Percentiles rank a stretch among this genome's conserved stretches.
phyloP scores from a whole-genome alignment of 352 stramenopile species.

The Globisporangium rhizosaccharum region DNA sequence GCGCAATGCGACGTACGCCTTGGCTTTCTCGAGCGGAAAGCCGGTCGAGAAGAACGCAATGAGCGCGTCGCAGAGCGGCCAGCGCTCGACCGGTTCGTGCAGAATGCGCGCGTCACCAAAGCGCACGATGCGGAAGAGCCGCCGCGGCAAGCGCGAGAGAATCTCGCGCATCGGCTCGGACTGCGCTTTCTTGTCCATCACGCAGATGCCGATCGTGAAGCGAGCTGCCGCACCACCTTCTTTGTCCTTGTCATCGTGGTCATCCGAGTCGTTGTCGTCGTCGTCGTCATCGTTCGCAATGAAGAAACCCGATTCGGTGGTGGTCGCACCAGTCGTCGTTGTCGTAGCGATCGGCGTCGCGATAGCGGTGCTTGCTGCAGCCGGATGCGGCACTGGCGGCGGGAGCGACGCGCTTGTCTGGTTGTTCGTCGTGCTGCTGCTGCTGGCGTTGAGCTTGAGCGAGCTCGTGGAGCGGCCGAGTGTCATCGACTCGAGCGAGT shows the following conservation, averaged over 20 bases:
- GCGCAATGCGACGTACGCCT: conserved; percentile 94
- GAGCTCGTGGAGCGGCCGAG: conserved; percentile 11
- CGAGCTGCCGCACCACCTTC: background rate
- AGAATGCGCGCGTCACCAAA: conserved; percentile 98
- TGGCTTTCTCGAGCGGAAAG: conserved; percentile 97
- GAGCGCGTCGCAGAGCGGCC: conserved; percentile 94
- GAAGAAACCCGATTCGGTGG: conserved; percentile 12
- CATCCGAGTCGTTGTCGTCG: conserved; percentile 7
- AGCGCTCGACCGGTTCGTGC: conserved; percentile 88
- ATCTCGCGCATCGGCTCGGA: conserved; percentile 97
- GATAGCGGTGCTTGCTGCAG: background rate
- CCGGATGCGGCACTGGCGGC: conserved; percentile 2
- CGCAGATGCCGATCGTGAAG: conserved; percentile 93
- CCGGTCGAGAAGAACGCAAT: conserved; percentile 98
- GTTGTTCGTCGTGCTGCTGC: conserved; percentile 9
- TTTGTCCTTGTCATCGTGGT: conserved; percentile 1
- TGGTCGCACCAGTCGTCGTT: too few species aligned
- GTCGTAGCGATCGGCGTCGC: background rate
- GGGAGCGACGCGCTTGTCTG: conserved; percentile 8
- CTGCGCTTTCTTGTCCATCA: conserved; percentile 97
- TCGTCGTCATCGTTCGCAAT: conserved; percentile 10
- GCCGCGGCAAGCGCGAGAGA: conserved; percentile 80
- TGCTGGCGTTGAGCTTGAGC: conserved; percentile 7
- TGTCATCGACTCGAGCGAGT: conserved; percentile 4
- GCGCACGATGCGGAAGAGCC: conserved; percentile 94